A percentile compares a stretch with the other conserved stretches of the same genome.
Conservation (phyloP, 495 filamentous ascomycete species). For the Massariosphaeria phaeospora region DNA sequence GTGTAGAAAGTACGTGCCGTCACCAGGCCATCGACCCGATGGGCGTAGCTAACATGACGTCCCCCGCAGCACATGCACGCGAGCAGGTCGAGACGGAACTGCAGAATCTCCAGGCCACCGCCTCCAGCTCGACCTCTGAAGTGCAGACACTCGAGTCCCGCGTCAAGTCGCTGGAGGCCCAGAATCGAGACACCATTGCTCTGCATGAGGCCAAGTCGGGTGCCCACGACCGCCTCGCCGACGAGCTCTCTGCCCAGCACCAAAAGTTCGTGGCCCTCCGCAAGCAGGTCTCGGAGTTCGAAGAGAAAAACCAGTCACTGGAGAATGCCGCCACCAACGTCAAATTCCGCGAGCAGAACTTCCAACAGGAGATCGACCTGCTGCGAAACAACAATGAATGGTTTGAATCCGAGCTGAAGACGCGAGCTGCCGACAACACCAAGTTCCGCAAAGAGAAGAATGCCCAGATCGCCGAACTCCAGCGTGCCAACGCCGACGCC, state of each 20-base stretch:
- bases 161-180: constrained; percentile 78
- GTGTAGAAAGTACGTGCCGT: constrained; percentile 62
- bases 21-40: not conserved
- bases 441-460: constrained; percentile 95
- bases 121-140: constrained; percentile 70
- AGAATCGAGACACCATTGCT: constrained; percentile 81
- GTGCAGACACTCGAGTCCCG: constrained; percentile 68
- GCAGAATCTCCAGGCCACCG: constrained; percentile 68
- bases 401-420: constrained; percentile 84
- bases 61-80: constrained; percentile 53
- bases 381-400: constrained; percentile 86
- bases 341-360: constrained; percentile 79
- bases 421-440: constrained; percentile 73
- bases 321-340: constrained; percentile 69
- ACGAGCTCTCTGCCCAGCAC: constrained; percentile 81
- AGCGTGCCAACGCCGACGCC: constrained; percentile 81
- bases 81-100: constrained; percentile 76
- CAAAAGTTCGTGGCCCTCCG: constrained; percentile 78
- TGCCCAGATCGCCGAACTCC: constrained; percentile 75
- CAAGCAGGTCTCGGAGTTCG: constrained; percentile 70
- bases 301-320: constrained; percentile 74
- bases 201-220: constrained; percentile 83
- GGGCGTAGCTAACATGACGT: constrained; percentile 14
- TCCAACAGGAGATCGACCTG: constrained; percentile 83
- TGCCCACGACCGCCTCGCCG: constrained; percentile 77